phyloP scores from a whole-genome alignment of 75 land plant genomes.

The Azolla pinnata region DNA sequence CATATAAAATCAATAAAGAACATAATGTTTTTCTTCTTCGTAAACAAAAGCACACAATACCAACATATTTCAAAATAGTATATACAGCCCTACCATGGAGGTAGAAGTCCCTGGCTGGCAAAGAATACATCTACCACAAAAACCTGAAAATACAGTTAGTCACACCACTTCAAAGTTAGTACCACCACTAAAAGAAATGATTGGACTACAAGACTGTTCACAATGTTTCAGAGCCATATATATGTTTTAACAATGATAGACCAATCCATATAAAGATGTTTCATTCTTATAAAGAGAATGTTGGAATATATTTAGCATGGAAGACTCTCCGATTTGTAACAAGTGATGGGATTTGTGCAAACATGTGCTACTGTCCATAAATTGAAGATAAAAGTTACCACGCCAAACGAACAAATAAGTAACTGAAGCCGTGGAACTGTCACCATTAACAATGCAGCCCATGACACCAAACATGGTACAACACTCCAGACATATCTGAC shows the following conservation, averaged over 20 bases:
- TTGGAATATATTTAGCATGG: background rate
- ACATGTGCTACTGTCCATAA: background rate
- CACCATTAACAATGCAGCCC: constrained; percentile 25
- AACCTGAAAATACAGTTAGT: constrained; percentile 13
- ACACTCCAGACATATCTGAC: constrained; percentile 34
- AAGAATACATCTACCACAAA: constrained; percentile 17
- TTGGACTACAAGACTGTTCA: background rate
- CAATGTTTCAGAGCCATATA: background rate
- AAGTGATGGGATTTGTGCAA: background rate
- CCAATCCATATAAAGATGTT: no score
- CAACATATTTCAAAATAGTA: background rate
- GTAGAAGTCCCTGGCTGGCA: constrained; percentile 13
- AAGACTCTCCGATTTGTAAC: background rate
- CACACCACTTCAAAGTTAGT: no score
- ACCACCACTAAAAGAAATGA: no score
- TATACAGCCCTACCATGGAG: constrained; percentile 14
- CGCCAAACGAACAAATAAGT: constrained; percentile 20
- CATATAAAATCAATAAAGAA: background rate
- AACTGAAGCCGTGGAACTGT: constrained; percentile 16
- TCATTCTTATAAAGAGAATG: background rate
- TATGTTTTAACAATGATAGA: background rate
- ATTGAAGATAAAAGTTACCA: constrained; percentile 10
- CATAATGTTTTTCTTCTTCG: no score
- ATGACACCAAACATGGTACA: constrained; percentile 24
- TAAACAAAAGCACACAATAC: background rate